A percentile compares a stretch with the other conserved stretches of the same genome.
These are phyloP conservation scores for Tetraselmis chui DNA, from an alignment of 139 green algal species.

Conservation along the genomic window DNA sequence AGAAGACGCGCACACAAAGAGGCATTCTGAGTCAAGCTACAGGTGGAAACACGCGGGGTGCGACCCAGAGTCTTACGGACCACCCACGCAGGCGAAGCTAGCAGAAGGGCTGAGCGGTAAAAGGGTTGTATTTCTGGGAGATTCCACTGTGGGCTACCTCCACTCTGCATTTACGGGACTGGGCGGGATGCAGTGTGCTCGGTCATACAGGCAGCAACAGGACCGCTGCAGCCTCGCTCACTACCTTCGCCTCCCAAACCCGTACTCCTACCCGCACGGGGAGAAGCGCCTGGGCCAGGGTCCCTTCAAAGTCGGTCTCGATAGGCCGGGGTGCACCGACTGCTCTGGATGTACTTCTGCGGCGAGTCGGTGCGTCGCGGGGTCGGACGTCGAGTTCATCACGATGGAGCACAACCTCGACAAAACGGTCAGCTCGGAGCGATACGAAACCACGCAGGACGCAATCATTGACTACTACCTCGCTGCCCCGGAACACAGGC, in stretches of 20 bases:
- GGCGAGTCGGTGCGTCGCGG: background rate
- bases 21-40: background rate
- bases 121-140: background rate
- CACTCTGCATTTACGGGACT: background rate
- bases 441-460: background rate
- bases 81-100: background rate
- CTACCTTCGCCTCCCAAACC: background rate
- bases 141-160: background rate
- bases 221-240: background rate
- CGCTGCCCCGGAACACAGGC: background rate
- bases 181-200: background rate
- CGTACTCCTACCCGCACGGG: background rate
- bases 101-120: background rate
- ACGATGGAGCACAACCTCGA: background rate
- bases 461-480: background rate
- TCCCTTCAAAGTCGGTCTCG: background rate
- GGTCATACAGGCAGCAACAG: background rate
- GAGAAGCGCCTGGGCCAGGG: background rate
- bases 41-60: background rate
- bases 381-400: background rate
- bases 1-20: too few species aligned
- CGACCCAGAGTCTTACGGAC: background rate
- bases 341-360: background rate
- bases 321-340: background rate
- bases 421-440: background rate